A percentile compares a stretch with the other conserved stretches of the same genome.
These are phyloP conservation scores for Terfezia claveryi DNA, from an alignment of 495 filamentous ascomycete species.

Conservation along the genomic window DNA sequence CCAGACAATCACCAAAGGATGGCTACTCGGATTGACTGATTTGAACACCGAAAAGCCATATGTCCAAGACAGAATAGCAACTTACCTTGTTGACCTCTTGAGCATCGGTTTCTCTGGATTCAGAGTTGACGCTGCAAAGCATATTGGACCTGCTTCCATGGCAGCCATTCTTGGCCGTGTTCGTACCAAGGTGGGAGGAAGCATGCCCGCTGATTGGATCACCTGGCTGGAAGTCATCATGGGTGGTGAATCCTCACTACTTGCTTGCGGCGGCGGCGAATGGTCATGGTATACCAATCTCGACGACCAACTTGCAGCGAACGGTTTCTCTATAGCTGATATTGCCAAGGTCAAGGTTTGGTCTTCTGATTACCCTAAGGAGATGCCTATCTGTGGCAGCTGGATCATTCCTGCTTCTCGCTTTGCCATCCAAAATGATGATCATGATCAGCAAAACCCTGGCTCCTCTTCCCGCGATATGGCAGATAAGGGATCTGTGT, in stretches of 20 bases:
- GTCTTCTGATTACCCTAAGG: slow-evolving; percentile 19
- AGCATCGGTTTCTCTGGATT: slow-evolving; percentile 20
- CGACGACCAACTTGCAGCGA: slow-evolving; percentile 8
- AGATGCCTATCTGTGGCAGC: slow-evolving; percentile 17
- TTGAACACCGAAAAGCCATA: slow-evolving; percentile 21
- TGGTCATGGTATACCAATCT: slow-evolving; percentile 22
- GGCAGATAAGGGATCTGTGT: slow-evolving; percentile 17
- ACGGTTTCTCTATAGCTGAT: slow-evolving; percentile 11
- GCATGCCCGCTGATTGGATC: slow-evolving; percentile 16
- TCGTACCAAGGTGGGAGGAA: slow-evolving; percentile 15
- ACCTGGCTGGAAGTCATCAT: slow-evolving; percentile 20
- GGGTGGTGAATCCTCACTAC: slow-evolving; percentile 13
- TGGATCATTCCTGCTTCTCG: slow-evolving; percentile 20
- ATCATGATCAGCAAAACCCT: slow-evolving; percentile 19
- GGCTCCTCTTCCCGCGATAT: slow-evolving; percentile 21
- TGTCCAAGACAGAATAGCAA: slow-evolving; percentile 20
- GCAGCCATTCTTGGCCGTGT: slow-evolving; percentile 14
- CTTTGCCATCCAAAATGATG: slow-evolving; percentile 21
- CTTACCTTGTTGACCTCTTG: slow-evolving; percentile 19
- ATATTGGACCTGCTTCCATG: slow-evolving; percentile 15
- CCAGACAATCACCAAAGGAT: slow-evolving; percentile 19
- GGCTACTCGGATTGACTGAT: slow-evolving; percentile 17
- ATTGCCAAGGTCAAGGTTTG: slow-evolving; percentile 20
- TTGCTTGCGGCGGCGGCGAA: slow-evolving; percentile 16
- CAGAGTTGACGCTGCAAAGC: slow-evolving; percentile 20